These are phyloP conservation scores for Cladosporium sp. DNA, from an alignment of 2,329 filamentous ascomycete species.

Conservation along the genomic window DNA sequence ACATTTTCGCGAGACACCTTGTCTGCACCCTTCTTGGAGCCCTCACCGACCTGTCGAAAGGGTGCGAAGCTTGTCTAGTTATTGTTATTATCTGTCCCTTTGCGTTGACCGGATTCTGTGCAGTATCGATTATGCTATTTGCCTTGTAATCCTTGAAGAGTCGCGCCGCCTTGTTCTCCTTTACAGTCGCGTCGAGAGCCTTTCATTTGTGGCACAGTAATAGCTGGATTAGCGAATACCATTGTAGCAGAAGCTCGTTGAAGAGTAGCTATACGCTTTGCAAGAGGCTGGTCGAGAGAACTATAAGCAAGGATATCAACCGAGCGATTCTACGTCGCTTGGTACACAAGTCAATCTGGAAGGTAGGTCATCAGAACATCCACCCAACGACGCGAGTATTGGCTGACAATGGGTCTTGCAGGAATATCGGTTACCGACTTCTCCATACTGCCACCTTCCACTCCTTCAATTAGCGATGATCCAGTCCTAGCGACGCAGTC, in stretches of 20 bases:
- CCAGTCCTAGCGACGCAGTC: conserved; percentile 6
- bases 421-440: neutral
- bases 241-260: neutral
- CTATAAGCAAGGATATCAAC: neutral
- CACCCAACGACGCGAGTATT: neutral
- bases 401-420: neutral
- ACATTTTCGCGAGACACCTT: conserved; percentile 8
- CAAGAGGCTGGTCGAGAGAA: neutral
- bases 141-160: conserved; percentile 1
- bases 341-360: conserved; percentile 7
- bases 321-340: conserved; percentile 10
- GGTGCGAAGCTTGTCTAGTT: conserved; percentile 7
- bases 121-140: conserved; percentile 7
- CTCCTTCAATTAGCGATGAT: conserved; percentile 9
- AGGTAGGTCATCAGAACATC: neutral
- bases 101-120: conserved; percentile 5
- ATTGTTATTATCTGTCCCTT: neutral
- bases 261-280: neutral
- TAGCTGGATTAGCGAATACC: neutral
- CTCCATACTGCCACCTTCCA: neutral
- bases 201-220: conserved; percentile 9
- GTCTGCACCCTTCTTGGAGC: conserved; percentile 11
- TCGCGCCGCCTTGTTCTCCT: neutral
- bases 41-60: conserved; percentile 8
- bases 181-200: conserved; percentile 4